Evolutionary conservation across 306 rosid genomes (phyloP), one percentile per base, ranked within the genome.

Genomic region (Vigna angularis): DNA sequence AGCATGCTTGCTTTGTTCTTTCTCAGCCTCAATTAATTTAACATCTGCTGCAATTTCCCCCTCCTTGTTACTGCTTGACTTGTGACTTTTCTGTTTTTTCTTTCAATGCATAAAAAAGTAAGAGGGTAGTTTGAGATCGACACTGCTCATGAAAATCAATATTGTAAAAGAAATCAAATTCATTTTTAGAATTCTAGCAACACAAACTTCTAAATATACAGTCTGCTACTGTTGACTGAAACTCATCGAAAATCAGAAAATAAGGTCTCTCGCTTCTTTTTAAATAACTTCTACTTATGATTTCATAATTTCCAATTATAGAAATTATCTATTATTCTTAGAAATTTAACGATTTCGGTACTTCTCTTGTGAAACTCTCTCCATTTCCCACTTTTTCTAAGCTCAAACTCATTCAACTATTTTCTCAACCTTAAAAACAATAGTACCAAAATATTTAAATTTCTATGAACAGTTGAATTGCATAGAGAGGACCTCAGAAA

Each of bases 1-100:
- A 55, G 91, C 93, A 63, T 78, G 91, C 52, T 91, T 88, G 85
- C 67, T 91, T 72, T 88, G 93, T 66, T 87, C 89, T 71, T 79
- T 76, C 79, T 82, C 91, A 4, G 81, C 87, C 78, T 90, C 88
- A 4, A 16, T 38, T 48, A 82, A 55, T 52, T 85, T 86, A 55
- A 70, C 83, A 65, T 84, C 85, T 68, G 84, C 77, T 45, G 50
- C 50, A 9, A 42, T 11, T 64, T 82, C 89, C 30, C 22, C 57
- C 12, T 74, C 87, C 84, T 78, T 85, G 26, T 17, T 52, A 69
- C 77, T 75, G 81, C 89, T 85, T 53, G 96, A 69, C 83, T 85
- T 88, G n/a, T 51, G 79, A 40, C 69, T 79, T 84, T 83, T 89
- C 89, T 88, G 59, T 40, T 65, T 74, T 56, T 28, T 28, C 32